These are phyloP conservation scores for Umbelopsis ramanniana DNA, from an alignment of 192 early-diverging fungal genomes.

Conservation along the genomic window DNA sequence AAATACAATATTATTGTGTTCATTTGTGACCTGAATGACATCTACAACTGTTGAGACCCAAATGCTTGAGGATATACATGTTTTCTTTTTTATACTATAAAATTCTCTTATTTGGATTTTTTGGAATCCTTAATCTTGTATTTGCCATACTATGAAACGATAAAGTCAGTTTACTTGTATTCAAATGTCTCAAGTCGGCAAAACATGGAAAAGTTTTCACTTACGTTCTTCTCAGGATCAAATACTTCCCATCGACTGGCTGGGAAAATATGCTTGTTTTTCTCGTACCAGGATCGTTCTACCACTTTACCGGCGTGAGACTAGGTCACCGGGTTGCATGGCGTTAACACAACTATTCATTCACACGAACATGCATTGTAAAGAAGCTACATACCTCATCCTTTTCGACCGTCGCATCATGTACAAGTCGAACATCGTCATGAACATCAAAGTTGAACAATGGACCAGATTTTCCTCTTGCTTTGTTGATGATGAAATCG, in stretches of 20 bases:
- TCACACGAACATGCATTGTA: background rate
- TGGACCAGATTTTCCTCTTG: constrained; percentile 95
- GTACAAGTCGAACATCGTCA: constrained; percentile 85
- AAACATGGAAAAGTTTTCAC: background rate
- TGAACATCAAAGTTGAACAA: constrained; percentile 94
- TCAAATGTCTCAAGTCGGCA: too few relatives aligned
- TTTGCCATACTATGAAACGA: constrained; percentile 51
- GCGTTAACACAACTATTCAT: background rate
- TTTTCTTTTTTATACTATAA: too few relatives aligned
- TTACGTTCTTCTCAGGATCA: constrained; percentile 76
- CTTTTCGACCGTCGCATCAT: constrained; percentile 84
- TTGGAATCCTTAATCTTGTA: constrained; percentile 52
- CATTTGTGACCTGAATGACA: too few relatives aligned
- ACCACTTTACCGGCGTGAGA: constrained; percentile 96
- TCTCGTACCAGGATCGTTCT: constrained; percentile 87
- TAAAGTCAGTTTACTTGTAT: background rate
- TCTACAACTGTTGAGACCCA: too few relatives aligned
- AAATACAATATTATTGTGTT: too few relatives aligned
- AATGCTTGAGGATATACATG: too few relatives aligned
- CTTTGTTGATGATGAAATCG: constrained; percentile 95
- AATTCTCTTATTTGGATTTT: constrained; percentile 9
- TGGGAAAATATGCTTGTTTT: constrained; percentile 96
- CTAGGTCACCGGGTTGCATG: constrained; percentile 33
- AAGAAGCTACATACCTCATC: constrained; percentile 66
- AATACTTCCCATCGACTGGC: constrained; percentile 92